Evolutionary conservation across 2,329 filamentous ascomycete genomes (phyloP).

Genomic region (Colletotrichum chrysophilum): DNA sequence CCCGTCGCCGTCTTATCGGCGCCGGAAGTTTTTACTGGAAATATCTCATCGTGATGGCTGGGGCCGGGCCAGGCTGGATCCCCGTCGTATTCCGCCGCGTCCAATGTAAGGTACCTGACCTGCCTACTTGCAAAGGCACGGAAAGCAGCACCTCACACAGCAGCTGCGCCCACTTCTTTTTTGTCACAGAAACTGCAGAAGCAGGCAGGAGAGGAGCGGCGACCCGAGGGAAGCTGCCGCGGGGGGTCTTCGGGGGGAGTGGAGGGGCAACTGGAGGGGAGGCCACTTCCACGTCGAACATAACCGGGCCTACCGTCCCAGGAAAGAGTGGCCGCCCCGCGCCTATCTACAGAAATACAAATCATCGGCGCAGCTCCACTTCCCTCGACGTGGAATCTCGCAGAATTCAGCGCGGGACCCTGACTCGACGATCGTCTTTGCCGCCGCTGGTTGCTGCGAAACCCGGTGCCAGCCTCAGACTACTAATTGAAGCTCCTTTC

Average conservation of each 20-base stretch:
- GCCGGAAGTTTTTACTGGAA: constrained; percentile 3
- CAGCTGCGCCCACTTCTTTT: neutral
- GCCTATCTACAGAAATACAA: constrained; percentile 17
- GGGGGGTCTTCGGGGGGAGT: neutral
- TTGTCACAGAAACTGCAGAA: neutral
- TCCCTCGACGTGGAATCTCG: constrained; percentile 19
- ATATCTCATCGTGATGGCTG: neutral
- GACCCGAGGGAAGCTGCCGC: neutral
- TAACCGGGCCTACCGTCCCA: neutral
- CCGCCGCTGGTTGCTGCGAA: neutral
- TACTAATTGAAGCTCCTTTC: constrained; percentile 8
- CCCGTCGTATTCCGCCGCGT: neutral
- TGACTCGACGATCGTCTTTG: constrained; percentile 7
- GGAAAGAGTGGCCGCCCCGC: constrained; percentile 12
- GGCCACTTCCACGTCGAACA: neutral
- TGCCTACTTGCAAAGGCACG: neutral
- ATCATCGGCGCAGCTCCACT: constrained; percentile 18
- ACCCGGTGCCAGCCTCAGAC: neutral
- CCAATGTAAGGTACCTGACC: neutral
- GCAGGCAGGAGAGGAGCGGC: neutral
- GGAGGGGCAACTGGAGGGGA: neutral
- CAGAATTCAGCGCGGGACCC: constrained; percentile 18
- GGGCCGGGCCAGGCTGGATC: neutral
- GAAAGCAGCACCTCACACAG: neutral
- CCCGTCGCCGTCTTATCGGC: neutral